These are phyloP conservation scores for Claviceps capensis DNA, from an alignment of 2,329 filamentous ascomycete genomes.

Conservation along the genomic window DNA sequence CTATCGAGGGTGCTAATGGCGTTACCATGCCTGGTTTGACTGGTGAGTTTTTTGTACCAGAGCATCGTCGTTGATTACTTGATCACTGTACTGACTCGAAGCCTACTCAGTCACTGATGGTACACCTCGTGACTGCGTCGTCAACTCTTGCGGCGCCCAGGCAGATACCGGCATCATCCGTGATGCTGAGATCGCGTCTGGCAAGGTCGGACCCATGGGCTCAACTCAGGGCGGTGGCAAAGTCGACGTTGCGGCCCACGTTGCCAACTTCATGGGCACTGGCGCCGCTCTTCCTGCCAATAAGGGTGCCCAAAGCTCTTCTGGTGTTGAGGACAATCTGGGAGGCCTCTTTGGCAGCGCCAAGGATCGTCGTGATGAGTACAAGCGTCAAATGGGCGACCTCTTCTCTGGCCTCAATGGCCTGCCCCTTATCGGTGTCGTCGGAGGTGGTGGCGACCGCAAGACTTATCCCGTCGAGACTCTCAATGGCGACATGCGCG, in stretches of 20 bases:
- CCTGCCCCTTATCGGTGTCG: not conserved
- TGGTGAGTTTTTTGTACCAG: conserved; percentile 16
- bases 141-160: conserved; percentile 5
- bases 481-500: not conserved
- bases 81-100: conserved; percentile 1
- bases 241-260: conserved; percentile 2
- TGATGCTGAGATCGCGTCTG: conserved; percentile 2
- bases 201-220: conserved; percentile 4
- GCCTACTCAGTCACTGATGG: conserved; percentile 1
- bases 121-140: conserved; percentile 5
- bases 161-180: conserved; percentile 6
- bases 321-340: conserved; percentile 30
- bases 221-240: conserved; percentile 4
- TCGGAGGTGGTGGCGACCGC: not conserved
- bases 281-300: not conserved
- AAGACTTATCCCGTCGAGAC: not conserved
- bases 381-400: conserved; percentile 17
- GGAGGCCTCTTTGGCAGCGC: conserved; percentile 10
- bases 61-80: no score
- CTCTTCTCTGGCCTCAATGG: conserved; percentile 11
- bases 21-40: conserved; percentile 3
- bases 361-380: conserved; percentile 9
- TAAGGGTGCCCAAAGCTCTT: conserved; percentile 10
- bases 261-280: conserved; percentile 4
- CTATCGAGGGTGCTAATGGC: conserved; percentile 1